A percentile compares a stretch with the other conserved stretches of the same genome.
Evolutionary conservation across 1,139 yeast species (phyloP).

Genomic region (Protomyces lactucae-debilis): DNA sequence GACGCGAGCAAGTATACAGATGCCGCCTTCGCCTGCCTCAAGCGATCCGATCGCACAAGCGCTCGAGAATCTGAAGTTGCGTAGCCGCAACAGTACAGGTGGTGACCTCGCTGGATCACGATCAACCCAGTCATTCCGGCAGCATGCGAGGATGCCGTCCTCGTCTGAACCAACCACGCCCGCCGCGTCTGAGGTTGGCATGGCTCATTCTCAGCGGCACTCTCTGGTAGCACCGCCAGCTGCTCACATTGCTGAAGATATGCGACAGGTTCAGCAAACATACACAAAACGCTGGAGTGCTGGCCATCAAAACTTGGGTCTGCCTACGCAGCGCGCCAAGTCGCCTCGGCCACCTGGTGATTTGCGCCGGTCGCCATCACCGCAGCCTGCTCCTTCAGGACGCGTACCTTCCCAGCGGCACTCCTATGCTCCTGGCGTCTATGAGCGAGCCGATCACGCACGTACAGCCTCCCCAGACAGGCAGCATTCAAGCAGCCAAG

Average conservation of each 20-base stretch:
- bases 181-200: constrained; percentile 4
- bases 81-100: background rate
- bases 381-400: background rate
- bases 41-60: constrained; percentile 54
- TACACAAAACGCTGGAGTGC: constrained; percentile 31
- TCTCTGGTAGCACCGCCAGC: constrained; percentile 33
- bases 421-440: background rate
- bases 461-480: background rate
- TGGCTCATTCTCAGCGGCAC: background rate
- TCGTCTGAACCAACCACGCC: constrained; percentile 15
- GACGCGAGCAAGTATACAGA: constrained; percentile 36
- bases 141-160: constrained; percentile 9
- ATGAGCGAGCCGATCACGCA: background rate
- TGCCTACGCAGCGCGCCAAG: background rate
- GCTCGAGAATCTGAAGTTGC: constrained; percentile 54
- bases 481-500: background rate
- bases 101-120: background rate
- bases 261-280: constrained; percentile 37
- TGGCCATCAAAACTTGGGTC: background rate
- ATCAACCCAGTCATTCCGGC: background rate
- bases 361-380: constrained; percentile 24
- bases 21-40: background rate
- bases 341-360: constrained; percentile 14
- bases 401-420: background rate
- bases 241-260: constrained; percentile 40